phyloP scores from a whole-genome alignment of 2,329 filamentous ascomycete genomes.

The Raffaelea albimanens region DNA sequence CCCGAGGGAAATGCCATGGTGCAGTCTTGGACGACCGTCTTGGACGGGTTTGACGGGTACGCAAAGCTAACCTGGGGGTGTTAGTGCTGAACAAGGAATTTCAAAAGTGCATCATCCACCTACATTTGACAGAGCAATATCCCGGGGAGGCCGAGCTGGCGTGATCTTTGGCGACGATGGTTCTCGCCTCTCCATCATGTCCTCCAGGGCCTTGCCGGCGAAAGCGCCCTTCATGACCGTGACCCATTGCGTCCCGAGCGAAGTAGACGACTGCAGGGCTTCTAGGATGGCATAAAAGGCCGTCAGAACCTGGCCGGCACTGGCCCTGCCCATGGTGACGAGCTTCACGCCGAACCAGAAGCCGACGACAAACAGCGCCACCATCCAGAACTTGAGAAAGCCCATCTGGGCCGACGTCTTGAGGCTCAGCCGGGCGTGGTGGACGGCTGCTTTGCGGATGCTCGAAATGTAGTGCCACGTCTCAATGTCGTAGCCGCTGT shows the following conservation, averaged over 20 bases:
- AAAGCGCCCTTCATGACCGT: conserved; percentile 70
- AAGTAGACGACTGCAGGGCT: conserved; percentile 65
- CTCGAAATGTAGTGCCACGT: conserved; percentile 51
- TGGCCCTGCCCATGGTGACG: conserved; percentile 47
- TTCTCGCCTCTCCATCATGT: conserved; percentile 1
- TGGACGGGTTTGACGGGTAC: conserved; percentile 62
- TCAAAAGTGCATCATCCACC: conserved; percentile 17
- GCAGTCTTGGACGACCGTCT: conserved; percentile 48
- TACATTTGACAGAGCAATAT: conserved; percentile 62
- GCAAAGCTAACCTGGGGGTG: conserved; percentile 69
- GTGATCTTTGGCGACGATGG: conserved; percentile 8
- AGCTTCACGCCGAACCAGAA: conserved; percentile 81
- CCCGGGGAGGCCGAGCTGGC: conserved; percentile 44
- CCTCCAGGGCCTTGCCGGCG: conserved; percentile 53
- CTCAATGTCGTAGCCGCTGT: conserved; percentile 67
- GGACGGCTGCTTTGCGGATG: conserved; percentile 13
- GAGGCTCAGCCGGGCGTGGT: conserved; percentile 58
- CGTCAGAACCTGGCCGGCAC: conserved; percentile 62
- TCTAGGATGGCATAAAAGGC: conserved; percentile 78
- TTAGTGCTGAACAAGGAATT: too few relatives aligned
- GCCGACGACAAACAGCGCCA: conserved; percentile 74
- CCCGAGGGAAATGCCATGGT: conserved; percentile 64
- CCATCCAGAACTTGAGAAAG: conserved; percentile 62
- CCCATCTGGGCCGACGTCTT: conserved; percentile 50
- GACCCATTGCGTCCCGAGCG: conserved; percentile 66